A percentile compares a stretch with the other conserved stretches of the same genome.
These are phyloP conservation scores for Penicillium sp. DNA, from an alignment of 2,329 filamentous ascomycete species.

Conservation along the genomic window DNA sequence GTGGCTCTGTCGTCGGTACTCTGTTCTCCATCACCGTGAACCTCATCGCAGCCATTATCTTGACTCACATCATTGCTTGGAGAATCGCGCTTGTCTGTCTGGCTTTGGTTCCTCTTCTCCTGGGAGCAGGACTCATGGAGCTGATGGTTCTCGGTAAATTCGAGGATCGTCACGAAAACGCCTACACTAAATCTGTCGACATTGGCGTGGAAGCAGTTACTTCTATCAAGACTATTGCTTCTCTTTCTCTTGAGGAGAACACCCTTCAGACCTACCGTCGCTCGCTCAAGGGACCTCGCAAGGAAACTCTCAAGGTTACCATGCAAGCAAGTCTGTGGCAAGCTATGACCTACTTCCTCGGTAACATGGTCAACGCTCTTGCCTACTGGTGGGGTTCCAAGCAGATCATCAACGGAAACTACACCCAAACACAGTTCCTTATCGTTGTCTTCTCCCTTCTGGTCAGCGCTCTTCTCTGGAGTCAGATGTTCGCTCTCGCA, in stretches of 20 bases:
- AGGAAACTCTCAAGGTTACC: constrained; percentile 53
- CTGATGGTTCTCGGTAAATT: constrained; percentile 61
- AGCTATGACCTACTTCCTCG: constrained; percentile 48
- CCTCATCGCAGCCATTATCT: constrained; percentile 66
- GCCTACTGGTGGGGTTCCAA: constrained; percentile 80
- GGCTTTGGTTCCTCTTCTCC: constrained; percentile 66
- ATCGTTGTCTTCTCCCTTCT: constrained; percentile 72
- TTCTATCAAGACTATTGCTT: constrained; percentile 55
- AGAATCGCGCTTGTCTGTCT: constrained; percentile 74
- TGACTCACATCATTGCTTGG: constrained; percentile 74
- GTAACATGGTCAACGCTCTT: constrained; percentile 71
- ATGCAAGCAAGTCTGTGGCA: constrained; percentile 50
- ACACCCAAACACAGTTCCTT: constrained; percentile 70
- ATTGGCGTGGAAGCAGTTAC: constrained; percentile 55
- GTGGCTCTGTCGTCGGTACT: constrained; percentile 70
- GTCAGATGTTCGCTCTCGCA: constrained; percentile 73
- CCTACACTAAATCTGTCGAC: constrained; percentile 53
- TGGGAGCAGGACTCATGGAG: constrained; percentile 70
- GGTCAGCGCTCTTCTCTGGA: constrained; percentile 71
- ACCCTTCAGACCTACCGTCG: constrained; percentile 49
- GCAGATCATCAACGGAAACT: constrained; percentile 67
- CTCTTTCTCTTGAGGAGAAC: constrained; percentile 55
- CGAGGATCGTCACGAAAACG: constrained; percentile 57
- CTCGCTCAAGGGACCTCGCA: constrained; percentile 50
- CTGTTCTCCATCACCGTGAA: constrained; percentile 69